phyloP scores from a whole-genome alignment of 805 yeast species.

The Spathaspora boniae region DNA sequence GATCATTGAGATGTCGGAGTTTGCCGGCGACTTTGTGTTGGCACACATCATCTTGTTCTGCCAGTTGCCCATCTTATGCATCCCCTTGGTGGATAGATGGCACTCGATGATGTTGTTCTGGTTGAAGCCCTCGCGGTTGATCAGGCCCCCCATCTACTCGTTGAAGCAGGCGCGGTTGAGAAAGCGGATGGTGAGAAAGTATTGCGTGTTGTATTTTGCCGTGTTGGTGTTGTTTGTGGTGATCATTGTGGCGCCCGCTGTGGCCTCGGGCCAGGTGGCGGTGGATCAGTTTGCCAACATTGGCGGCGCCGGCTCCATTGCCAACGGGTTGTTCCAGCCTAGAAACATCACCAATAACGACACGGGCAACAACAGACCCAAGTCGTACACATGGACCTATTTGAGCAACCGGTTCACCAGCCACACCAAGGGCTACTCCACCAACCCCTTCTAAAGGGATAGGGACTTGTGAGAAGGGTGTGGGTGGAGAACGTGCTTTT shows the following conservation, averaged over 20 bases:
- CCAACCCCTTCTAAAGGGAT: constrained; percentile 39
- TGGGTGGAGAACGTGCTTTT: neutral
- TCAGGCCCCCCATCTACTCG: constrained; percentile 96
- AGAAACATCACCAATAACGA: constrained; percentile 78
- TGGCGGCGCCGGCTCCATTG: constrained; percentile 29
- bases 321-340: constrained; percentile 84
- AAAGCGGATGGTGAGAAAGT: constrained; percentile 95
- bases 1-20: constrained; percentile 89
- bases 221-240: constrained; percentile 68
- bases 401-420: constrained; percentile 40
- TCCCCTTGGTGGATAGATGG: constrained; percentile 94
- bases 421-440: constrained; percentile 51
- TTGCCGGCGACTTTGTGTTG: constrained; percentile 92
- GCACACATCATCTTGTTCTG: constrained; percentile 86
- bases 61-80: constrained; percentile 80
- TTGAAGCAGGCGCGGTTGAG: constrained; percentile 94
- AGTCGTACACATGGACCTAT: constrained; percentile 36
- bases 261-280: constrained; percentile 60
- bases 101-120: constrained; percentile 98
- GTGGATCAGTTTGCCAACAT: constrained; percentile 23
- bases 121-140: constrained; percentile 95
- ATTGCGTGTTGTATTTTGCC: constrained; percentile 74
- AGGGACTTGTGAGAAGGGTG: neutral
- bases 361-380: constrained; percentile 45
- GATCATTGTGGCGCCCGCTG: constrained; percentile 88